Percentiles rank a stretch among this genome's conserved stretches.
Conservation (phyloP, 106 monocot genomes). For the Narthecium ossifragum region DNA sequence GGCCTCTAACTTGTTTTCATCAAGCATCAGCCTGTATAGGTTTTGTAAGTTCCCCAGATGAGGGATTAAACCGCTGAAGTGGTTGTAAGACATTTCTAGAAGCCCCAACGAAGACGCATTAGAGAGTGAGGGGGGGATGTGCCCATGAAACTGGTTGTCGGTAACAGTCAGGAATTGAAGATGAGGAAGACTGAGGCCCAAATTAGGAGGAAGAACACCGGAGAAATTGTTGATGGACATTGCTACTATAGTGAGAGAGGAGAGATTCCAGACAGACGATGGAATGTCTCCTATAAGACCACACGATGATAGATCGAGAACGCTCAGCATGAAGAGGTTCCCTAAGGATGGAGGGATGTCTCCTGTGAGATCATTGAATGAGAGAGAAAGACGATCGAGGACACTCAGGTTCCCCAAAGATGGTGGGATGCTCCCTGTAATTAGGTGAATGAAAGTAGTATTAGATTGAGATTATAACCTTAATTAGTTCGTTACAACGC, state of each 20-base stretch:
- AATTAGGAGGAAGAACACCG: conserved; percentile 1
- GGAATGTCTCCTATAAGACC: background rate
- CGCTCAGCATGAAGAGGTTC: background rate
- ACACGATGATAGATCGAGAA: background rate
- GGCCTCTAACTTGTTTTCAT: background rate
- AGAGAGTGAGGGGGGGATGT: conserved; percentile 3
- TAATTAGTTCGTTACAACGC: background rate
- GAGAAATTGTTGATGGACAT: background rate
- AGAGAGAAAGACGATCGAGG: background rate
- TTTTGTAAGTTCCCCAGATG: conserved; percentile 1
- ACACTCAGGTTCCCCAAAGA: background rate
- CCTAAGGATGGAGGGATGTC: background rate
- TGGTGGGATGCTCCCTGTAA: background rate
- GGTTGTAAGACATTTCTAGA: background rate
- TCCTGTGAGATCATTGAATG: conserved; percentile 1
- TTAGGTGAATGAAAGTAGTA: too few species aligned
- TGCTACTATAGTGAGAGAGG: background rate
- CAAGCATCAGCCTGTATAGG: background rate
- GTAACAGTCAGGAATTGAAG: background rate
- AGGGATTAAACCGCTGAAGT: conserved; percentile 5
- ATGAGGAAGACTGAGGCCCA: conserved; percentile 9
- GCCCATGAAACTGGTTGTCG: conserved; percentile 5
- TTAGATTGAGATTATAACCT: too few species aligned
- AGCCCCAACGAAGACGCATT: conserved; percentile 1
- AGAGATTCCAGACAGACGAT: background rate